Conservation (phyloP, 495 filamentous ascomycete species). For the Aspergillus steynii region DNA sequence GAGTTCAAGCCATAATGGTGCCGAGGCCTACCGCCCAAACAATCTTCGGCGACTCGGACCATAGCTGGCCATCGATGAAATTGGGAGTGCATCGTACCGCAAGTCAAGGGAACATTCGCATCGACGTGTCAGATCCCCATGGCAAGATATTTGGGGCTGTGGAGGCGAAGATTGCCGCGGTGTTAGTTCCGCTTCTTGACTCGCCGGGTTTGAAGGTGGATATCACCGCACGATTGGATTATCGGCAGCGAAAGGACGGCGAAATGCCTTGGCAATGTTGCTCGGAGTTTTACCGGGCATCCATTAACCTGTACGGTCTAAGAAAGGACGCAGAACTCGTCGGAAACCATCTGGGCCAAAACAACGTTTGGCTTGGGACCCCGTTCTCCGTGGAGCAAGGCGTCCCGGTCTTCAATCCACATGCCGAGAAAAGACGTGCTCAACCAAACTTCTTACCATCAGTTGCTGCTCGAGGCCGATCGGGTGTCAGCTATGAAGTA, state of each 20-base stretch:
- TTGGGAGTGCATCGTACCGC: conserved; percentile 59
- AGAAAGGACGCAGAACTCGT: conserved; percentile 60
- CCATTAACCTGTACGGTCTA: conserved; percentile 80
- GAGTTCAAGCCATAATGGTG: conserved; percentile 65
- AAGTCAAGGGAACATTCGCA: conserved; percentile 54
- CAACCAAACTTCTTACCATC: conserved; percentile 25
- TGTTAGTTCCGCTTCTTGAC: conserved; percentile 71
- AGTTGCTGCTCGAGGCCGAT: conserved; percentile 26
- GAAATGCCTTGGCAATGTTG: conserved; percentile 59
- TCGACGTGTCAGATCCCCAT: conserved; percentile 70
- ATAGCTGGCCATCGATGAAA: conserved; percentile 72
- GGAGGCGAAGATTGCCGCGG: conserved; percentile 66
- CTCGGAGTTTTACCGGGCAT: conserved; percentile 55
- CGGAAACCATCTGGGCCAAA: conserved; percentile 63
- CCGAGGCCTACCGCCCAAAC: conserved; percentile 62
- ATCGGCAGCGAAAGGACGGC: conserved; percentile 53
- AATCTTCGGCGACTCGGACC: conserved; percentile 35
- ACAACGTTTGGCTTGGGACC: conserved; percentile 63
- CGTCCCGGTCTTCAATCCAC: conserved; percentile 68
- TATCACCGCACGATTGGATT: conserved; percentile 64
- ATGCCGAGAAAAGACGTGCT: conserved; percentile 49
- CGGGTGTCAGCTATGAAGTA: conserved; percentile 47
- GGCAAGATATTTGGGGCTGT: conserved; percentile 71
- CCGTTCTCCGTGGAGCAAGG: conserved; percentile 65
- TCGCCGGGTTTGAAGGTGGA: conserved; percentile 57